Evolutionary conservation across 2,329 filamentous ascomycete species (phyloP).

Genomic region (Chaetomiaceae sp.): DNA sequence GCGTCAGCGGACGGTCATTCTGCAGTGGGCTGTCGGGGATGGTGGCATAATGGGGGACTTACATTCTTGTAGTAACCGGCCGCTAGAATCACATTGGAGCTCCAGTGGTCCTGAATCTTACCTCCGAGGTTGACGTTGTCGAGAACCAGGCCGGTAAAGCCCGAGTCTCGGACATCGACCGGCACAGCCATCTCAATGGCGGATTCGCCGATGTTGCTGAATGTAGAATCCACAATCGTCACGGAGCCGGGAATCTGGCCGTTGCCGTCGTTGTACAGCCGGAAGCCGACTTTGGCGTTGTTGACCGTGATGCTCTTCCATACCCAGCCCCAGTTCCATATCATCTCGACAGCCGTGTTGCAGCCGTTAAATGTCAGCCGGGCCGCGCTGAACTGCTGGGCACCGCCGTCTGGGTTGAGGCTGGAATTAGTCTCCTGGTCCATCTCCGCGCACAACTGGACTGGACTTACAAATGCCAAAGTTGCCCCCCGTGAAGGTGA

Average conservation of each 20-base stretch:
- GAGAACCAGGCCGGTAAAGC: slow-evolving; percentile 39
- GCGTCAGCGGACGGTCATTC: too few species aligned
- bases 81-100: too few species aligned
- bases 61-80: too few species aligned
- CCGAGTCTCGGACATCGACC: neutral
- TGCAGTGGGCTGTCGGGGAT: too few species aligned
- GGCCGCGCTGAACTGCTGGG: slow-evolving; percentile 16
- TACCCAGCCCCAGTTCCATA: slow-evolving; percentile 8
- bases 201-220: slow-evolving; percentile 18
- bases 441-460: too few species aligned
- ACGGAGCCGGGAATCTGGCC: slow-evolving; percentile 9
- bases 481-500: neutral
- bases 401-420: too few species aligned
- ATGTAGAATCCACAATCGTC: slow-evolving; percentile 19
- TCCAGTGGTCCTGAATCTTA: too few species aligned
- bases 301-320: slow-evolving; percentile 4
- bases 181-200: too few species aligned
- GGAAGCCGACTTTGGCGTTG: slow-evolving; percentile 1
- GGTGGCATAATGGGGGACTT: too few species aligned
- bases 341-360: neutral
- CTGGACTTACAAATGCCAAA: neutral
- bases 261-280: neutral
- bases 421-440: too few species aligned
- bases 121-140: too few species aligned
- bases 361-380: neutral